Conservation (phyloP, 176 grass and related monocot genomes). For the Triticum aestivum region IWGSC_CS_RefSeq_v2.1 NC_057803.1:583706766-583707265, state of each 20-base stretch:
- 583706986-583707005: slow-evolving; percentile 99
- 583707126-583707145: background rate
- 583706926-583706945: slow-evolving; percentile 30
- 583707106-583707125: slow-evolving; percentile 4
- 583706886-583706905: background rate
- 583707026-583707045: slow-evolving; percentile 95
- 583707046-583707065: slow-evolving; percentile 97
- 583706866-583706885: too few relatives aligned
- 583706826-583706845: slow-evolving; percentile 95
- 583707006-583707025: slow-evolving; percentile 85
- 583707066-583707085: slow-evolving; percentile 91
- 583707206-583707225: slow-evolving; percentile 75
- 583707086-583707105: slow-evolving; percentile 17
- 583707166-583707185: slow-evolving; percentile 99
- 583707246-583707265: slow-evolving; percentile 76
- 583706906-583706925: background rate
- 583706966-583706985: slow-evolving; percentile 96
- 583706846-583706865: slow-evolving; percentile 21
- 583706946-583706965: slow-evolving; percentile 32
- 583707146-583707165: background rate
- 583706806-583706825: slow-evolving; percentile 99
- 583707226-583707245: slow-evolving; percentile 99
- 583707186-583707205: slow-evolving; percentile 96
- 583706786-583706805: slow-evolving; percentile 97
- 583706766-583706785: slow-evolving; percentile 83